These are phyloP conservation scores for Gossypium thurberi DNA, from an alignment of 345 rosid species.

Conservation along the genomic window DNA sequence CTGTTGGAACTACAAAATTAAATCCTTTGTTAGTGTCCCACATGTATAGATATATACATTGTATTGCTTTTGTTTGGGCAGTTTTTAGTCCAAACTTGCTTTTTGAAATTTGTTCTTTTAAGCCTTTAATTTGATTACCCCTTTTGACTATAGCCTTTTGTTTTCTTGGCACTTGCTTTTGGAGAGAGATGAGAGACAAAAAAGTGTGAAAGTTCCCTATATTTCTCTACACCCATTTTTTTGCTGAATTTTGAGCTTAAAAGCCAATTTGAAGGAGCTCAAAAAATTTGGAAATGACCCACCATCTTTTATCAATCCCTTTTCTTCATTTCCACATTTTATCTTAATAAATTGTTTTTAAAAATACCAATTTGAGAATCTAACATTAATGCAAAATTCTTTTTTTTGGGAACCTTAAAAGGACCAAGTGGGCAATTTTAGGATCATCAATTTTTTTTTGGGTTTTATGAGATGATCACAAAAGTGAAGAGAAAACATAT, in stretches of 20 bases:
- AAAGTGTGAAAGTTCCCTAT: constrained; percentile 19
- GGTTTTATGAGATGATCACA: neutral
- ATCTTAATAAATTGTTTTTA: neutral
- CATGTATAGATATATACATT: neutral
- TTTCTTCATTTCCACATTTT: neutral
- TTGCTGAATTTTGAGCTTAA: neutral
- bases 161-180: constrained; percentile 18
- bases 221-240: neutral
- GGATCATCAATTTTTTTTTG: neutral
- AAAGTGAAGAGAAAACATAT: neutral
- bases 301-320: constrained; percentile 1
- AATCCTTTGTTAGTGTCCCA: constrained; percentile 20
- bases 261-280: neutral
- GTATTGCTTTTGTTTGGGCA: constrained; percentile 23
- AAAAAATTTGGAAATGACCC: constrained; percentile 8
- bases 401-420: neutral
- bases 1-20: constrained; percentile 20
- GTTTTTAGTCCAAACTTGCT: constrained; percentile 21
- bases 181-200: constrained; percentile 24
- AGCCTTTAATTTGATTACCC: neutral
- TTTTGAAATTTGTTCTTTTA: constrained; percentile 1
- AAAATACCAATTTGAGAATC: too few relatives aligned
- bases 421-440: neutral
- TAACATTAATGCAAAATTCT: too few relatives aligned
- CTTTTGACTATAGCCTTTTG: constrained; percentile 14